A percentile compares a stretch with the other conserved stretches of the same genome.
These are phyloP conservation scores for Prunus yedoensis DNA, from an alignment of 331 rosid species.

Conservation along the genomic window DNA sequence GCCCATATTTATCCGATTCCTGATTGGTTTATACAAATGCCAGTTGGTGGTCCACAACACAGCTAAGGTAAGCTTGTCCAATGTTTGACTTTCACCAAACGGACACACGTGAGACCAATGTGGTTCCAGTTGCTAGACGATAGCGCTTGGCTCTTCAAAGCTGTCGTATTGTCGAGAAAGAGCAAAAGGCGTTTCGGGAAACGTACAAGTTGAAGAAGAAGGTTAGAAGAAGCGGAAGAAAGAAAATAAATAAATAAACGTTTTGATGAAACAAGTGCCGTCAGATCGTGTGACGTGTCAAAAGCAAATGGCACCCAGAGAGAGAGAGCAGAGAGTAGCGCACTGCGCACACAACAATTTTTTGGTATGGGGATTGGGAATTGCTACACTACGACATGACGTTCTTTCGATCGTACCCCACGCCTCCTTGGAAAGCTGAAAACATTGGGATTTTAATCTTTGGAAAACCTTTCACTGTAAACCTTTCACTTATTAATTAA, in stretches of 20 bases:
- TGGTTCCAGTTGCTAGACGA: not conserved
- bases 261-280: not conserved
- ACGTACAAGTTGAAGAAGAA: not conserved
- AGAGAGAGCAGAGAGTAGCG: not conserved
- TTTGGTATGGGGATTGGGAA: not conserved
- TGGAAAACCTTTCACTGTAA: too few species aligned
- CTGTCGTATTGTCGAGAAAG: not conserved
- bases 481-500: too few species aligned
- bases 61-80: too few species aligned
- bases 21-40: not conserved
- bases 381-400: not conserved
- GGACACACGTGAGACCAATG: slow-evolving; percentile 11
- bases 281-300: not conserved
- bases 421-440: not conserved
- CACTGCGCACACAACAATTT: not conserved
- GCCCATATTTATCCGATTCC: not conserved
- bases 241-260: not conserved
- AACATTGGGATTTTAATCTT: not conserved
- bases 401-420: too few species aligned
- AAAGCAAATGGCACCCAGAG: not conserved
- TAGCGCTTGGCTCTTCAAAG: not conserved
- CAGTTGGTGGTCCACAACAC: too few species aligned
- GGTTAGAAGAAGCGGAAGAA: not conserved
- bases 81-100: not conserved
- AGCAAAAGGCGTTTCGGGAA: not conserved